Evolutionary conservation across 371 early-diverging fungal genomes (phyloP), one percentile per base, ranked within the genome.

Genomic region (Quaeritorhiza haematococci): DNA sequence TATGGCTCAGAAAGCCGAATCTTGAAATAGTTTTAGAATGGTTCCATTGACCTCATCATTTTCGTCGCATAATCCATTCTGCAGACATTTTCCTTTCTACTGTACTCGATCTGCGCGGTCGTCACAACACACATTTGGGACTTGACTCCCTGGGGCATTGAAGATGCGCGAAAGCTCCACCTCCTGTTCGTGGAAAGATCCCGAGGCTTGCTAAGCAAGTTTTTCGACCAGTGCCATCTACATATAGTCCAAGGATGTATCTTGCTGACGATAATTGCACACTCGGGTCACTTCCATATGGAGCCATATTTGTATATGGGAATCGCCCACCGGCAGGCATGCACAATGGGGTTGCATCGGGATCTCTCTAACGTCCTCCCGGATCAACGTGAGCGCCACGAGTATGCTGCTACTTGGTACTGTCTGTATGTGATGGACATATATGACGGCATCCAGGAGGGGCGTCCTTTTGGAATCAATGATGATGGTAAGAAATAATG

Each of bases 331-430:
- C 58, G 72, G 3, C 62, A 64, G 47, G 68, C 72, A n/a, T 61
- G 68, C 13, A 69, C 68, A 46, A 33, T 72, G 29, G 72, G 72
- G 7, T 68, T 72, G 72, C 72, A 72, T 44, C 59, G 68, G 26
- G 65, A 72, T 55, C 34, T 72, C 46, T 62, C 65, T 30, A 72
- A 64, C 30, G 38, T 72, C 43, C 28, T 49, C 44, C 47, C 68
- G 45, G 62, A 61, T 45, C 30, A 56, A 2, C 27, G 48, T 4
- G 53, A 64, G 61, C 55, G 59, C 56, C 63, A 72, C 35, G 55
- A 53, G 5, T 66, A 68, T 66, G 45, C 67, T 3, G 50, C 59
- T 24, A 72, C 72, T 13, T 72, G 72, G 72, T 66, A 62, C 52
- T 68, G 68, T 42, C 46, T 72, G 52, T 72, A 68, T 48, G 53